A percentile compares a stretch with the other conserved stretches of the same genome.
Evolutionary conservation across 306 rosid species (phyloP).

Genomic region (Cucumis melo): DNA sequence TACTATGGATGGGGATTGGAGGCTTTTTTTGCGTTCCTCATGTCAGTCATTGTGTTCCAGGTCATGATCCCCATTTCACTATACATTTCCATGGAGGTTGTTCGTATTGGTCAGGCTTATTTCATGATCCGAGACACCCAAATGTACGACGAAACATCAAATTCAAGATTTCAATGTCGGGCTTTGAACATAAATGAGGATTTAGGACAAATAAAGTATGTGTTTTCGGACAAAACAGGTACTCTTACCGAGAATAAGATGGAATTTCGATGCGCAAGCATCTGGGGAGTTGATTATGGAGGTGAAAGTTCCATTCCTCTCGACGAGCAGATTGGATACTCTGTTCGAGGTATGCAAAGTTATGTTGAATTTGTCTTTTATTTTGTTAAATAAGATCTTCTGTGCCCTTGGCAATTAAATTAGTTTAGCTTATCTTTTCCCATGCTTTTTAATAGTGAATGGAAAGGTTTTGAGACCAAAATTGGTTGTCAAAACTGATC

Average conservation of each 20-base stretch:
- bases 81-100: conserved; percentile 96
- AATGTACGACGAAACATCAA: conserved; percentile 70
- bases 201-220: conserved; percentile 84
- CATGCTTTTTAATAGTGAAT: conserved; percentile 30
- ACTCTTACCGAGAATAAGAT: conserved; percentile 96
- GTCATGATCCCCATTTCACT: conserved; percentile 90
- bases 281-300: conserved; percentile 71
- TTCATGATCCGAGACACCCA: conserved; percentile 66
- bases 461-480: conserved; percentile 59
- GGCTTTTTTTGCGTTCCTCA: conserved; percentile 69
- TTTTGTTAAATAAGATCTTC: background rate
- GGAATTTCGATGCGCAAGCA: conserved; percentile 90
- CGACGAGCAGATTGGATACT: conserved; percentile 33
- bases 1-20: conserved; percentile 75
- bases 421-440: background rate
- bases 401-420: background rate
- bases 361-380: background rate
- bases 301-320: conserved; percentile 13
- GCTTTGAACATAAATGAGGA: conserved; percentile 95
- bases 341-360: conserved; percentile 35
- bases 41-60: conserved; percentile 88
- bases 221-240: conserved; percentile 95
- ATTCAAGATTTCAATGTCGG: conserved; percentile 83
- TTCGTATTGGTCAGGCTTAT: conserved; percentile 85
- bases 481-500: conserved; percentile 63